phyloP scores from a whole-genome alignment of 1,139 yeast species.

The Candida sojae region DNA sequence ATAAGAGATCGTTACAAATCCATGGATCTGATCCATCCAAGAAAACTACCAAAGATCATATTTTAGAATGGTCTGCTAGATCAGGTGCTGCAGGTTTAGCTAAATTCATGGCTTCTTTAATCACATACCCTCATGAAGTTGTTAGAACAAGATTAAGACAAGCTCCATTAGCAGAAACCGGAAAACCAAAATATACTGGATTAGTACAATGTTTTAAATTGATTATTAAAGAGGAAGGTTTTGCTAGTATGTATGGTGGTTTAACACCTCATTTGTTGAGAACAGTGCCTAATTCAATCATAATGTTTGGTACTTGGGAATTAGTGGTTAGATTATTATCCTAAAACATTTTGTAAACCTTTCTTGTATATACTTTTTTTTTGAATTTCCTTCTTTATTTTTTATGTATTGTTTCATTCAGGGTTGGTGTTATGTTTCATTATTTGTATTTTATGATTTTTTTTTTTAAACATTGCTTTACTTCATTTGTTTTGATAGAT shows the following conservation, averaged over 20 bases:
- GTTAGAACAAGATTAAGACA: constrained; percentile 94
- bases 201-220: constrained; percentile 82
- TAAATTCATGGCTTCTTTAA: constrained; percentile 85
- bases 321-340: constrained; percentile 74
- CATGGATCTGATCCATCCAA: constrained; percentile 43
- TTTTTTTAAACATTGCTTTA: neutral
- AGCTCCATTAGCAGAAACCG: constrained; percentile 76
- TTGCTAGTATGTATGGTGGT: constrained; percentile 95
- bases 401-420: neutral
- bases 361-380: constrained; percentile 7
- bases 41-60: constrained; percentile 60
- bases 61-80: constrained; percentile 91
- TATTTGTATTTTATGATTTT: neutral
- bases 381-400: neutral
- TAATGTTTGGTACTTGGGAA: constrained; percentile 99
- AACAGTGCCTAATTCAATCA: constrained; percentile 96
- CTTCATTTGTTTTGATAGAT: constrained; percentile 1
- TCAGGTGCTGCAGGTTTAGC: constrained; percentile 99
- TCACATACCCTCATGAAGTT: constrained; percentile 97
- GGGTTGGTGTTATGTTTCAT: neutral
- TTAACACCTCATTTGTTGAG: constrained; percentile 93
- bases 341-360: constrained; percentile 9
- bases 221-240: constrained; percentile 87
- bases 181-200: constrained; percentile 86
- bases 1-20: constrained; percentile 52